A percentile compares a stretch with the other conserved stretches of the same genome.
phyloP scores from a whole-genome alignment of 768 basidiomycete genomes.

The Tulasnella sp. region DNA sequence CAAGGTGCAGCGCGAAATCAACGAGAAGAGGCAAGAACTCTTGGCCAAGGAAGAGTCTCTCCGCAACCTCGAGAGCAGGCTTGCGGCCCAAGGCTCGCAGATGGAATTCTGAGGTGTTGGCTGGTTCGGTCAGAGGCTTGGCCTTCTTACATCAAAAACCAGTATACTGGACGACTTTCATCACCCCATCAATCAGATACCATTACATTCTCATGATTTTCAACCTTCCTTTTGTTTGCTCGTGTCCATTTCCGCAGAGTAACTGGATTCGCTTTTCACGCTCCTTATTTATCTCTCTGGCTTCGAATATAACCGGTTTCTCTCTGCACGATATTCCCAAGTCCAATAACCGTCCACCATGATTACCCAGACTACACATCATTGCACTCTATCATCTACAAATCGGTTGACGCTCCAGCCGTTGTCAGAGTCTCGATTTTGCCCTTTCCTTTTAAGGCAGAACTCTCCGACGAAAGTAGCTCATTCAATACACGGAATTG shows the following conservation, averaged over 20 bases:
- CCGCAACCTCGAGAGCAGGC: conserved; percentile 84
- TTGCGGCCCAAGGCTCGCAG: conserved; percentile 83
- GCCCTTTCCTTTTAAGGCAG: conserved; percentile 66
- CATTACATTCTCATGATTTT: neutral
- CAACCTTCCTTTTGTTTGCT: conserved; percentile 2
- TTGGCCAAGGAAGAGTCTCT: conserved; percentile 95
- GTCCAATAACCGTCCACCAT: neutral
- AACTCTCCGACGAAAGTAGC: conserved; percentile 74
- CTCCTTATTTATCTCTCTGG: neutral
- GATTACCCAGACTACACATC: neutral
- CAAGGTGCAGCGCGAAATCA: conserved; percentile 96
- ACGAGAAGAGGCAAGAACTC: conserved; percentile 94
- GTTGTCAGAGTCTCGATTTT: conserved; percentile 66
- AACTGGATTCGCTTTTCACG: neutral
- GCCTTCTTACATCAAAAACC: neutral
- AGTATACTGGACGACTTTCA: neutral
- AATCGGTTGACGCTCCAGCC: conserved; percentile 14
- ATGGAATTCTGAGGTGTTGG: conserved; percentile 55
- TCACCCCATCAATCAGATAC: neutral
- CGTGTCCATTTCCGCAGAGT: neutral
- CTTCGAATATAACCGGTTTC: neutral
- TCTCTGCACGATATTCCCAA: neutral
- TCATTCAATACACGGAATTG: conserved; percentile 88
- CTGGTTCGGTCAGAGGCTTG: neutral
- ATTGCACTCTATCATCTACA: neutral